Base-by-base conservation (phyloP, 2,329 filamentous ascomycete species). In the Penicillium sp. region DNA sequence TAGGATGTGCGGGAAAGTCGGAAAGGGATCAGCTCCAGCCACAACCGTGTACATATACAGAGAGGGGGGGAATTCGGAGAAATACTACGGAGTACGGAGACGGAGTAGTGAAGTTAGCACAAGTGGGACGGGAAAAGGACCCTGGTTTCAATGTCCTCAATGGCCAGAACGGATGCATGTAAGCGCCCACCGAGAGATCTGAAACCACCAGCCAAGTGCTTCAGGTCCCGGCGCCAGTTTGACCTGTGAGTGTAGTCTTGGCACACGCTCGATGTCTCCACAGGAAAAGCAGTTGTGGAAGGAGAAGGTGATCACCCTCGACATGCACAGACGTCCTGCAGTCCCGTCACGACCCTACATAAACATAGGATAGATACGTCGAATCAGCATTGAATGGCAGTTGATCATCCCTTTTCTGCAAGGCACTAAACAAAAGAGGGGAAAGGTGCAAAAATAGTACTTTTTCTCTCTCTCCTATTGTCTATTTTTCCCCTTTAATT, bases 161-260 rank as follows among this genome's bases (percentile, higher is more conserved):
- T 66, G 59, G 58, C 49, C 33, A 12, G 33, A 20, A 20, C 2
- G 33, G 33, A 37, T 57, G 52, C 54, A 54, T 43, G 57, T 67
- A 66, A 64, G 64, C 65, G 65, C 65, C 63, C 59, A 63, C 58
- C 49, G 41, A 53, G 24, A 40, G 24, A 27, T 56, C 57, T 67
- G 66, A 69, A 69, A 68, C 66, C 56, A 53, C 32, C 47, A 59
- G 54, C 58, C 59, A 56, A 61, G 60, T 67, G 65, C 64, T 67
- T 68, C 63, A 67, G 59, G 56, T 64, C 61, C 59, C 61, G 58
- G 64, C 62, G 64, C 62, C 63, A 66, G 65, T 67, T 68, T 68
- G 57, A 66, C 59, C 53, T 57, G 55, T 44, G 43, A 45, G 46
- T 23, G 41, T 32, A 46, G 25, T 12, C 56, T 61, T 59, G 59